Evolutionary conservation across 805 yeast genomes (phyloP), one percentile per base, ranked within the genome.

Genomic region (Ogataea populi-albae): DNA sequence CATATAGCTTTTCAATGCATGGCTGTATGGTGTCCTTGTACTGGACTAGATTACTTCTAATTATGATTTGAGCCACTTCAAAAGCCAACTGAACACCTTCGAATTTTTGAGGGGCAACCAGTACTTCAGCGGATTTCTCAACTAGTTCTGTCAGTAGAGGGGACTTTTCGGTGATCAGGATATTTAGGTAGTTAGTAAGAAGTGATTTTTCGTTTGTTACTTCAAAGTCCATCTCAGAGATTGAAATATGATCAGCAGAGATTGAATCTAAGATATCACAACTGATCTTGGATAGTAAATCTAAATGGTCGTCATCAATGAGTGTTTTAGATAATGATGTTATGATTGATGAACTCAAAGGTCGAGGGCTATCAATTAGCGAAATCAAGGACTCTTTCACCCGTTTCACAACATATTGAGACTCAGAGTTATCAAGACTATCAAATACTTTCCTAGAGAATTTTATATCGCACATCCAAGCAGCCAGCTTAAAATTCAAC

Each of bases 1-100:
- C 46, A 4, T 71, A 65, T 5, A 73, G 12, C 11, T 58, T 59
- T 14, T 47, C 46, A 12, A 71, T 41, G 27, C 70, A 59, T 3
- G 51, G 49, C 0, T 51, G 45, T 1, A 77, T 50, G n/a, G 54
- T 51, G 0, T 54, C 40, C 3, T 38, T 17, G 34, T 43, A 59
- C 6, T 44, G 38, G 0, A 35, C 22, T 4, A 49, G 10, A 24
- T 59, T 50, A 10, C 45, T 37, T 22, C 41, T 45, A 4, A 68
- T 46, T 14, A 57, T 50, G 6, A 43, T 38, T 12, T 55, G 53
- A 20, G 59, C 52, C 5, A 67, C 45, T 3, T 27, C 17, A 18
- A 66, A 58, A 3, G 62, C 43, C 2, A 59, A 29, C 16, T 37
- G 33, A 5, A 27, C 22, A 3, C 43, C 47, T 4, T 47, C 54